Evolutionary conservation across 495 filamentous ascomycete species (phyloP), one percentile per base, ranked within the genome.

Genomic region (Penicillium psychrofluorescens): DNA sequence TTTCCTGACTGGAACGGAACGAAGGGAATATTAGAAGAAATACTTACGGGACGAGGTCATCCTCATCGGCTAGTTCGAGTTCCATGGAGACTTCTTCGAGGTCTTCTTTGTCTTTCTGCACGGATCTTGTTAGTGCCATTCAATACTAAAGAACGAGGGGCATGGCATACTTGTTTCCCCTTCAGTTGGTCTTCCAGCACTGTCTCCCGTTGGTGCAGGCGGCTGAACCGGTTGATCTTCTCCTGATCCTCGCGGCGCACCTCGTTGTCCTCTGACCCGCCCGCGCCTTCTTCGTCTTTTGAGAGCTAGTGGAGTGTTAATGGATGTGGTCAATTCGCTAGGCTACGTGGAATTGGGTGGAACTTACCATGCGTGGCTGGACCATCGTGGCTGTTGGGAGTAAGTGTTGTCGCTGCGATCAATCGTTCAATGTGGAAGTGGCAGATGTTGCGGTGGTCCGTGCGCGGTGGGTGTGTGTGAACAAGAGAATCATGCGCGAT

Each of bases 191-290:
- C 88, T 62, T 91, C 84, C 13, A 97, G 62, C 8, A 68, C 58
- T 4, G 81, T 68, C 64, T 95, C 85, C 27, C 85, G 81, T 61
- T 94, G 88, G 63, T 98, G 94, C 39, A 98, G 74, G 32, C 90
- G 81, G 63, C 90, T 96, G 72, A 98, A 98, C 41, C 84, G 84
- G 67, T 97, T 98, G 76, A 98, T 98, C 65, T 90, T 94, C 67
- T 98, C 90, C 64, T 98, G 92, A 61, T 98, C 92, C 55, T 95
- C 91, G 52, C 89, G 85, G 32, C 91, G 84, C 41, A 98, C 92
- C 62, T 95, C 85, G 48, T 86, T 83, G 46, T 96, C 90, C 33
- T 91, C 84, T 36, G 77, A 72, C 42, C 73, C 83, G 28, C 81
- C 68, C 32, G 50, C 34, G 49, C 69, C 72, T 65, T 96, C 92